Percentiles rank a stretch among this genome's conserved stretches.
Evolutionary conservation across 2,329 filamentous ascomycete genomes (phyloP).

Genomic region (Botrytis paeoniae): DNA sequence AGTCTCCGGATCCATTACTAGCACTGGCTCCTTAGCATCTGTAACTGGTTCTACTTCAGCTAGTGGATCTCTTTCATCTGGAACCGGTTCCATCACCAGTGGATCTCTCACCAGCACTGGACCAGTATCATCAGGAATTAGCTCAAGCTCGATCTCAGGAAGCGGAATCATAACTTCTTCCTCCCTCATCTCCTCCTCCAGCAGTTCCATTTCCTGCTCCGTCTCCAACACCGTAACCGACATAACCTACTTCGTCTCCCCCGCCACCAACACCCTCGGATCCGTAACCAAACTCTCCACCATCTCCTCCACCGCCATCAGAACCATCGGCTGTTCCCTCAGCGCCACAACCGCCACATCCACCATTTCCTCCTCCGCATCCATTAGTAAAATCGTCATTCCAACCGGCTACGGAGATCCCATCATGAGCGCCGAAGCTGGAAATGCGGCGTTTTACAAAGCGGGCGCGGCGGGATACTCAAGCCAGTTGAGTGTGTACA

Average conservation of each 20-base stretch:
- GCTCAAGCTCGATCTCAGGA: neutral
- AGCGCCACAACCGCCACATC: constrained; percentile 8
- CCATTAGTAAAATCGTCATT: constrained; percentile 8
- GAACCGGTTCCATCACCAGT: neutral
- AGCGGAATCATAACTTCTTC: neutral
- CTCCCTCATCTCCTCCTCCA: neutral
- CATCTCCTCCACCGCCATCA: neutral
- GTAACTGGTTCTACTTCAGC: neutral
- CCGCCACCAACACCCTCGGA: neutral
- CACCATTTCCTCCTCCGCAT: neutral
- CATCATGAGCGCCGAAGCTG: neutral
- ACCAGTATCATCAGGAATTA: neutral
- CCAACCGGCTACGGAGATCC: constrained; percentile 12
- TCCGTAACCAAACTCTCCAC: constrained; percentile 8
- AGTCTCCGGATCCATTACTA: neutral
- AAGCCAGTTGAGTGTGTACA: neutral
- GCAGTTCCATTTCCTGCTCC: neutral
- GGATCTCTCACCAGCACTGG: neutral
- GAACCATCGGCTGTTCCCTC: constrained; percentile 3
- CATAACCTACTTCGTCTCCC: constrained; percentile 5
- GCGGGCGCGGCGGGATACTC: neutral
- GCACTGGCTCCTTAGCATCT: neutral
- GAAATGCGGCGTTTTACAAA: neutral
- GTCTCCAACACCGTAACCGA: constrained; percentile 12
- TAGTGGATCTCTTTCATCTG: neutral